These are phyloP conservation scores for Cyberlindnera euphorbiae DNA, from an alignment of 805 yeast species.

Conservation along the genomic window DNA sequence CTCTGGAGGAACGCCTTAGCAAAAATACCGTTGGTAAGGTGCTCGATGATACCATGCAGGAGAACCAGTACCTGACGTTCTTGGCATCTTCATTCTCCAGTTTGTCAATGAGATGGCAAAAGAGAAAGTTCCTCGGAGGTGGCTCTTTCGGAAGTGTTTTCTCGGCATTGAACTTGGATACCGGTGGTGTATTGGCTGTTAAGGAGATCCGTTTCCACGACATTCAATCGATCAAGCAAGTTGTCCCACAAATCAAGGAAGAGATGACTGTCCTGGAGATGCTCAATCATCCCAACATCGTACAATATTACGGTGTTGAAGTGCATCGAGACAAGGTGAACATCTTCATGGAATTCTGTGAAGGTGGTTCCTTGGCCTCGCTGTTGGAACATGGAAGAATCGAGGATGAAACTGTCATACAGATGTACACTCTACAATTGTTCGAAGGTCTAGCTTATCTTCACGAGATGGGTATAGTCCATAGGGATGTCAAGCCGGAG, in stretches of 20 bases:
- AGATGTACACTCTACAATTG: conserved; percentile 86
- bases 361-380: conserved; percentile 88
- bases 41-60: conserved; percentile 80
- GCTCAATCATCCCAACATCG: conserved; percentile 93
- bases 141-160: conserved; percentile 95
- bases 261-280: conserved; percentile 96
- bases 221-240: conserved; percentile 73
- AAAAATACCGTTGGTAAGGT: conserved; percentile 71
- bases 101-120: conserved; percentile 95
- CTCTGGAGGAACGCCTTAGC: conserved; percentile 50
- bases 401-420: conserved; percentile 90
- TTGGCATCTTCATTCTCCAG: conserved; percentile 86
- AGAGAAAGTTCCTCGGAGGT: conserved; percentile 88
- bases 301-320: conserved; percentile 94
- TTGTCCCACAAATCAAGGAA: conserved; percentile 86
- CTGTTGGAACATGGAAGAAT: conserved; percentile 87
- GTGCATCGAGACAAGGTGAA: conserved; percentile 94
- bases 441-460: conserved; percentile 92
- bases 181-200: conserved; percentile 96
- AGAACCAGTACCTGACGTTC: conserved; percentile 79
- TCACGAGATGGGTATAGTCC: conserved; percentile 94
- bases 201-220: conserved; percentile 92
- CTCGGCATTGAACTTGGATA: conserved; percentile 87
- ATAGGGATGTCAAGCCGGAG: conserved; percentile 94
- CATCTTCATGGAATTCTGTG: conserved; percentile 96